Base-by-base conservation (phyloP, 2,329 filamentous ascomycete genomes). In the Canariomyces notabilis region DNA sequence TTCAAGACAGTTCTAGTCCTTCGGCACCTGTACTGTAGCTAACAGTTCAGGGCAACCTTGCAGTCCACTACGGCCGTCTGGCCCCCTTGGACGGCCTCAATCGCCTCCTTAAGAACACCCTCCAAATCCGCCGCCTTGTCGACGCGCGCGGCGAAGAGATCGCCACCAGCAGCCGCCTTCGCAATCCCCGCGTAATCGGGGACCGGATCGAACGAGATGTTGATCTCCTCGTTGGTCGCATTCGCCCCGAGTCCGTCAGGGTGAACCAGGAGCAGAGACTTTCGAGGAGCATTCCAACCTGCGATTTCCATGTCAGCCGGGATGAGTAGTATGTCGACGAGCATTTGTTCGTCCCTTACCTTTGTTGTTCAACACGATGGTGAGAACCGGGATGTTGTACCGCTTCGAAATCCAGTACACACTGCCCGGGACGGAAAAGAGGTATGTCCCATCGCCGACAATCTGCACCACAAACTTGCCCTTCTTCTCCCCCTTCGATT, bases 151-250 rank as follows among this genome's bases (percentile, higher is more conserved):
- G 76, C 67, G 46, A 72, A 72, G 6, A 80, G 61, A 16, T 77
- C 68, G 6, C 77, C 77, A 1, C 73, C 75, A 0, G 75, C 73
- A 0, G 79, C 77, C 1, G 78, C 79, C 64, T 79, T 78, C 16
- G 78, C 79, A 40, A 82, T 80, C 31, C 76, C 78, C 0, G 75
- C 62, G 55, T 79, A 82, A 59, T 82, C 76, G 0, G 79, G 79
- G 4, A 69, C 66, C 0, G 79, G 79, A 20, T 71, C 67, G 50
- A 82, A 80, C 1, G 75, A 77, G 52, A 82, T 80, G 57, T 80
- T 81, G 53, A 81, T 73, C 59, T 82, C 79, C 47, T 79, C 76
- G 59, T 80, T 80, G n/a, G 68, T 74, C 1, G 75, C 75, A 55
- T 63, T 67, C 20, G 77, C 73, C 1, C 73, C 77, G 2, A 74